Conservation (phyloP, 257 asterid species). For the Voacanga thouarsii region DNA sequence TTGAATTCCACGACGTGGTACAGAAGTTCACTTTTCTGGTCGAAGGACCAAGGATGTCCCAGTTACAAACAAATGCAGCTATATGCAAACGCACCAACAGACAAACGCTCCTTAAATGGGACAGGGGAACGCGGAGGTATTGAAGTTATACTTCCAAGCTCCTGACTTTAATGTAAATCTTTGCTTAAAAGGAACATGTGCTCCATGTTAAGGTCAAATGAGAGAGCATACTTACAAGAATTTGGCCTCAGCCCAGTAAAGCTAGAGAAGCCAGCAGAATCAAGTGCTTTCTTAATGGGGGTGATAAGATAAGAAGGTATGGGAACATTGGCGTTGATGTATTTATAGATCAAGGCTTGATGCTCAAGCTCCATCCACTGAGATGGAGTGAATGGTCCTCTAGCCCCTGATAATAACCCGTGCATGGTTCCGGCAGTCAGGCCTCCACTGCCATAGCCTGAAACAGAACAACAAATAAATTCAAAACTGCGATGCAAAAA, state of each 20-base stretch:
- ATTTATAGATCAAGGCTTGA: constrained; percentile 40
- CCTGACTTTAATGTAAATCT: neutral
- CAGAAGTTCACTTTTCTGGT: neutral
- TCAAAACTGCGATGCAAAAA: neutral
- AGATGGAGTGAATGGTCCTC: constrained; percentile 37
- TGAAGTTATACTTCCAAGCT: neutral
- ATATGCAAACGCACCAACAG: neutral
- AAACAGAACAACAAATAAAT: constrained; percentile 7
- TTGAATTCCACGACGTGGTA: neutral
- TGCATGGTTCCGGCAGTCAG: constrained; percentile 45
- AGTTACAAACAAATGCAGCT: neutral
- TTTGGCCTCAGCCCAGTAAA: constrained; percentile 27
- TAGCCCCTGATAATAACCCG: constrained; percentile 35
- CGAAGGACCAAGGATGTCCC: neutral
- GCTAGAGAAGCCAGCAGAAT: constrained; percentile 32
- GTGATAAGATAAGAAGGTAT: constrained; percentile 33
- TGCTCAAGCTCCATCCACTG: constrained; percentile 43
- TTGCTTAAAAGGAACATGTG: neutral
- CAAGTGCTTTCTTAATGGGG: constrained; percentile 37
- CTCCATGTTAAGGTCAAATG: neutral
- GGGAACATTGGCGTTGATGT: constrained; percentile 32
- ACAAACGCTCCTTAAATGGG: too few relatives aligned
- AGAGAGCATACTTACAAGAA: constrained; percentile 22
- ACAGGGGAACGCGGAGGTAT: neutral
- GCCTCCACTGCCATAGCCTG: constrained; percentile 49